Base-by-base conservation (phyloP, 345 rosid genomes). In the Populus euphratica region DNA sequence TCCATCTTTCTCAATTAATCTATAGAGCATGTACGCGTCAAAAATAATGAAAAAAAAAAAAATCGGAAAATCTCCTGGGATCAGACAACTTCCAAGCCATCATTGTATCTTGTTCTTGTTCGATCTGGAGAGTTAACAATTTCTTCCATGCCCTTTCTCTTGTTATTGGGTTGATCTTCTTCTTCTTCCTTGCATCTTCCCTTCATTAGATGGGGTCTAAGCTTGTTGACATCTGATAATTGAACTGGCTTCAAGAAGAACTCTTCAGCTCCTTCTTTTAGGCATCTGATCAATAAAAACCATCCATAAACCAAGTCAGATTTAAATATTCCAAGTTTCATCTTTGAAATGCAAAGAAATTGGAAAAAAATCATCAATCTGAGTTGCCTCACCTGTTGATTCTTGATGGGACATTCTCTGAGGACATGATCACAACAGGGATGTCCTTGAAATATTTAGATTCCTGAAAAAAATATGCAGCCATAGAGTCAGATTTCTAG, bases 351-450 rank as follows among this genome's bases (percentile, higher is more conserved):
- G 27, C 31, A 18, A 69, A 62, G 9, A n/a, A 12, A 25, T 17
- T 17, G 2, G 29, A 4, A 11, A 64, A 64, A 33, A 31, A 69
- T 73, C 13, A 8, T 20, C 17, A n/a, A 0, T 76, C 1, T 41
- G 44, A 41, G 44, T 21, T 31, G 13, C 21, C 78, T 83, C 67
- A 90, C 91, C 91, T 89, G 77, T 82, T 86, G 70, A 94, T 92
- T 83, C 97, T 89, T 5, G 98, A 88, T 10, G 96, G 98, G 44
- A 89, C 87, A 73, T 94, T 91, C 75, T 94, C 98, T 1, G 98
- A 94, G 3, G 98, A 94, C 98, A 94, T 92, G 25, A 94, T 90
- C 20, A 94, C 96, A 20, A 94, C 98, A 35, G 98, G 98, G 5
- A 92, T 85, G 81, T 93, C 89, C 80, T 85, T 94, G 67, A 87